Conservation (phyloP, 2,329 filamentous ascomycete genomes). For the Uncinocarpus reesii region DNA sequence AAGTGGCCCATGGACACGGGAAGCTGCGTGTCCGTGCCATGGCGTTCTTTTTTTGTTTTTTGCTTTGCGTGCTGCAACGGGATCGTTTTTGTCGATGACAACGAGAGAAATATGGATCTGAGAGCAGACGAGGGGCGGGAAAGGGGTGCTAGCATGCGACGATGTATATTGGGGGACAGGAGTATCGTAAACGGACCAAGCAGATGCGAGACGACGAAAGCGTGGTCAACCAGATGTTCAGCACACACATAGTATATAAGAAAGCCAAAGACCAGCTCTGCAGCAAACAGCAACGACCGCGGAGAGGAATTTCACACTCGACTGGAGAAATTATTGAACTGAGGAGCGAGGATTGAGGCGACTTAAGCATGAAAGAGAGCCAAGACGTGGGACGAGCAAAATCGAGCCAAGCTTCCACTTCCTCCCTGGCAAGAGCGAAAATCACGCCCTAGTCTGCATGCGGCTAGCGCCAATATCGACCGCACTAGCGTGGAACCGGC, state of each 20-base stretch:
- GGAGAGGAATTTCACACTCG: background rate
- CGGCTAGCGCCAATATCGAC: constrained; percentile 1
- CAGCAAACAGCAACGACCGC: background rate
- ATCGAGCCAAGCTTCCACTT: constrained; percentile 8
- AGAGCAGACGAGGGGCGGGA: background rate
- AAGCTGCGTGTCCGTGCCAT: constrained; percentile 38
- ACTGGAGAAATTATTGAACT: background rate
- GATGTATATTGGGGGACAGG: background rate
- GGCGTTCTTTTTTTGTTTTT: constrained; percentile 7
- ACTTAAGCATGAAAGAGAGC: constrained; percentile 10
- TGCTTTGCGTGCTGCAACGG: background rate
- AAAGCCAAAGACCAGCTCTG: constrained; percentile 13
- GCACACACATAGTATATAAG: constrained; percentile 9
- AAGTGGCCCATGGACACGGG: constrained; percentile 36
- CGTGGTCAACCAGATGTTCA: background rate
- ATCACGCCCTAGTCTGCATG: background rate
- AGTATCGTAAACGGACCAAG: background rate
- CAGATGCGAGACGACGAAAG: background rate
- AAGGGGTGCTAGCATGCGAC: background rate
- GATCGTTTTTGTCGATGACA: background rate
- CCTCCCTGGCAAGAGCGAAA: background rate
- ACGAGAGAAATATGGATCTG: background rate
- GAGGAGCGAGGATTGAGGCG: constrained; percentile 9
- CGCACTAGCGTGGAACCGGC: background rate
- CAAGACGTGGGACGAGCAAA: constrained; percentile 9